Percentiles rank a stretch among this genome's conserved stretches.
Conservation (phyloP, 495 filamentous ascomycete genomes). For the Podospora sp. region DNA sequence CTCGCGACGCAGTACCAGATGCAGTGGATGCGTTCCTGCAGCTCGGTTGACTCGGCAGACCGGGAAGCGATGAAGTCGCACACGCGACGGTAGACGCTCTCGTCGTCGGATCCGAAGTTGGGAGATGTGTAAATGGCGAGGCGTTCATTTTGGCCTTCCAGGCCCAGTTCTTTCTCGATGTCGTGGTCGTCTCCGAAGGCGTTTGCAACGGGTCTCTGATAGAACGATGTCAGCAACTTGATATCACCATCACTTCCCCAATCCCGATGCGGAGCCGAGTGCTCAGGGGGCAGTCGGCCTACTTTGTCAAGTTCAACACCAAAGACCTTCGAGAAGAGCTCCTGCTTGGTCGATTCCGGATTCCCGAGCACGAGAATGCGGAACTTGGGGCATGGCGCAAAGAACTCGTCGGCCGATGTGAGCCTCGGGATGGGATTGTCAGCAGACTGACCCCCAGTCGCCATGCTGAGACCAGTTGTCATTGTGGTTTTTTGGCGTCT, state of each 20-base stretch:
- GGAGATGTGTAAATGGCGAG: slow-evolving; percentile 30
- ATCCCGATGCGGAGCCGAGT: background rate
- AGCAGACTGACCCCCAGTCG: background rate
- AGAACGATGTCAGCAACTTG: background rate
- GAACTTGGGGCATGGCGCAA: slow-evolving; percentile 33
- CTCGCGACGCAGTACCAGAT: slow-evolving; percentile 38
- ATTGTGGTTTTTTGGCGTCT: background rate
- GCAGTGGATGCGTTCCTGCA: slow-evolving; percentile 26
- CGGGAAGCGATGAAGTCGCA: slow-evolving; percentile 22
- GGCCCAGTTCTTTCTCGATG: slow-evolving; percentile 28
- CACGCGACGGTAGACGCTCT: slow-evolving; percentile 17
- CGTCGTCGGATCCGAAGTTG: slow-evolving; percentile 28
- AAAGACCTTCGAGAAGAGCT: slow-evolving; percentile 33
- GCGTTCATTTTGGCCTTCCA: slow-evolving; percentile 31
- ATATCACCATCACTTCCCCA: too few species aligned
- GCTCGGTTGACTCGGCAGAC: background rate
- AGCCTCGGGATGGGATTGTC: slow-evolving; percentile 14
- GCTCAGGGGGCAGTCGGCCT: background rate
- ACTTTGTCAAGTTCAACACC: slow-evolving; percentile 36
- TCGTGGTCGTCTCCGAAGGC: slow-evolving; percentile 27
- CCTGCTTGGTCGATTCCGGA: slow-evolving; percentile 36
- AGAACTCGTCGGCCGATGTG: slow-evolving; percentile 25
- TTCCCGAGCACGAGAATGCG: slow-evolving; percentile 35
- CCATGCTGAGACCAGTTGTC: too few species aligned
- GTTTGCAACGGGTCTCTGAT: slow-evolving; percentile 28